phyloP scores from a whole-genome alignment of 192 early-diverging fungal species.

The Linnemannia exigua region DNA sequence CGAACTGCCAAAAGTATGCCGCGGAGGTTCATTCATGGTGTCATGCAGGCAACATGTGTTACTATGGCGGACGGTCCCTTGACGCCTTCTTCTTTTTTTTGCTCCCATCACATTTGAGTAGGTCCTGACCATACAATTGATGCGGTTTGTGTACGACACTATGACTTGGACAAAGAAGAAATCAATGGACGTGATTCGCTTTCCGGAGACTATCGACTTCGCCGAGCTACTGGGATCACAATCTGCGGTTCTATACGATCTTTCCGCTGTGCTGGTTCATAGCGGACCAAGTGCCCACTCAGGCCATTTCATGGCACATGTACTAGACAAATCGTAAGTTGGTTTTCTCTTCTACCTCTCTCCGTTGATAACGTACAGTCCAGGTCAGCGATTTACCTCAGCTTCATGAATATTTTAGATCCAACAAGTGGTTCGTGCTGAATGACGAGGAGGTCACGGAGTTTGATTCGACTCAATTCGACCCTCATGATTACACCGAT shows the following conservation, averaged over 20 bases:
- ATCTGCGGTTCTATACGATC: constrained; percentile 31
- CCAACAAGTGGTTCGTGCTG: constrained; percentile 53
- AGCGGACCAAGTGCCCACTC: constrained; percentile 58
- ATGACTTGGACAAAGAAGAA: constrained; percentile 54
- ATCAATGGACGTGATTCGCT: constrained; percentile 44
- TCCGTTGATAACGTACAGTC: background rate
- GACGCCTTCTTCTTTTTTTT: background rate
- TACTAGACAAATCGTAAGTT: constrained; percentile 42
- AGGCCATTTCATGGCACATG: constrained; percentile 58
- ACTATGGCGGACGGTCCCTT: background rate
- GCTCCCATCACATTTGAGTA: background rate
- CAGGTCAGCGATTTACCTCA: background rate
- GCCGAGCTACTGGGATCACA: constrained; percentile 21
- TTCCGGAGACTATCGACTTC: constrained; percentile 50
- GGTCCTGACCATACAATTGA: constrained; percentile 57
- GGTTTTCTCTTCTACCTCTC: background rate
- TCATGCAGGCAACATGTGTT: background rate
- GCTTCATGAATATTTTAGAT: constrained; percentile 19
- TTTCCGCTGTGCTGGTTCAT: constrained; percentile 57
- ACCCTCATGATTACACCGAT: constrained; percentile 31
- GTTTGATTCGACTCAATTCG: constrained; percentile 40
- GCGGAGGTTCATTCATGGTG: background rate
- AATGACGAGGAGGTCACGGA: constrained; percentile 59
- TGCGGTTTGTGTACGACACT: constrained; percentile 57
- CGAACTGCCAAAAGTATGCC: constrained; percentile 37